Evolutionary conservation across 2,329 filamentous ascomycete species (phyloP).

Genomic region (Talaromyces sp.): DNA sequence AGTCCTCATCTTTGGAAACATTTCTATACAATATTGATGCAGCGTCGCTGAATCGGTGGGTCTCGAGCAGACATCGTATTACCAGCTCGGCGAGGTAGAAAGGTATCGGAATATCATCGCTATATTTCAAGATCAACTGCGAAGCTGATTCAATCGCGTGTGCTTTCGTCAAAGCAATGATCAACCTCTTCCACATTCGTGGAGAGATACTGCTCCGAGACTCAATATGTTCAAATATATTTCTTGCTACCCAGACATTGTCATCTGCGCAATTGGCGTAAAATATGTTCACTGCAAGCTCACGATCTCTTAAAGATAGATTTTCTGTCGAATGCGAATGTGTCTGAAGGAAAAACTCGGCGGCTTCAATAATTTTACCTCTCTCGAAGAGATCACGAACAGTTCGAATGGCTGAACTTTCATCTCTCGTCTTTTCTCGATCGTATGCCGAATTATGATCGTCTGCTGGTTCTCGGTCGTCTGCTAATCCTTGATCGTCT

Average conservation of each 20-base stretch:
- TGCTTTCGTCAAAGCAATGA: conserved; percentile 34
- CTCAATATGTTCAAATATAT: conserved; percentile 35
- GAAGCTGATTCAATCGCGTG: conserved; percentile 37
- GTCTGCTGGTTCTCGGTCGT: background rate
- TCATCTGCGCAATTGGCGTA: conserved; percentile 35
- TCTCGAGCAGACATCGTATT: conserved; percentile 37
- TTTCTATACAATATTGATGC: conserved; percentile 34
- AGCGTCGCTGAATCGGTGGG: conserved; percentile 35
- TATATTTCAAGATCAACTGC: conserved; percentile 30
- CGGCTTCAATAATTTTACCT: conserved; percentile 33
- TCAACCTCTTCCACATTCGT: conserved; percentile 37
- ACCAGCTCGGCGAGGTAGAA: conserved; percentile 33
- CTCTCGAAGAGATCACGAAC: conserved; percentile 25
- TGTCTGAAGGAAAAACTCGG: conserved; percentile 34
- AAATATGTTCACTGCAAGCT: conserved; percentile 32
- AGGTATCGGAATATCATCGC: conserved; percentile 29
- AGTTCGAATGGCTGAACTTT: background rate
- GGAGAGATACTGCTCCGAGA: conserved; percentile 29
- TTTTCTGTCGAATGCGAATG: conserved; percentile 22
- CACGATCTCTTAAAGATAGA: conserved; percentile 27
- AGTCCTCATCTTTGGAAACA: conserved; percentile 32
- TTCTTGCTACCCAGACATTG: conserved; percentile 39
- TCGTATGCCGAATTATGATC: background rate
- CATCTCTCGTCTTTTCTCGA: background rate
- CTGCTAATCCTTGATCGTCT: background rate